These are phyloP conservation scores for Colletotrichum lindemuthianum DNA, from an alignment of 2,329 filamentous ascomycete genomes.

Conservation along the genomic window DNA sequence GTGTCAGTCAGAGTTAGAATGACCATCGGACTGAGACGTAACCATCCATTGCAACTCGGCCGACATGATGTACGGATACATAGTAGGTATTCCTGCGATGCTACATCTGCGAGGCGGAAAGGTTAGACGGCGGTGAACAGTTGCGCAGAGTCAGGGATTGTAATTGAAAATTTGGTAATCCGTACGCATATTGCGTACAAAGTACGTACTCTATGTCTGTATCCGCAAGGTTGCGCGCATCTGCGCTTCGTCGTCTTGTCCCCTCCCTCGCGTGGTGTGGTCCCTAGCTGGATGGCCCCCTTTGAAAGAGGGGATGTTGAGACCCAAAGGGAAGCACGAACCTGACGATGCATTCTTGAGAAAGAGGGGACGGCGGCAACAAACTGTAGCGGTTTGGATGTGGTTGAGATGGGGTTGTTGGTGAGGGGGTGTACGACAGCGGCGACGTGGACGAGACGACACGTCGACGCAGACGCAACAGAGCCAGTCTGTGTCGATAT, in stretches of 20 bases:
- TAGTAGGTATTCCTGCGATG: background rate
- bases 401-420: conserved; percentile 8
- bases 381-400: background rate
- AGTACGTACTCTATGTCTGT: background rate
- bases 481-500: too few relatives aligned
- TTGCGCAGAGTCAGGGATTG: background rate
- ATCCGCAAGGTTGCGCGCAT: background rate
- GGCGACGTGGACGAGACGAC: background rate
- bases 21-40: background rate
- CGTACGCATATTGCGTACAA: background rate
- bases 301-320: conserved; percentile 17
- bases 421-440: conserved; percentile 23
- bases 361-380: conserved; percentile 1
- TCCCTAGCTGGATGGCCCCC: background rate
- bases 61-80: background rate
- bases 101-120: too few relatives aligned
- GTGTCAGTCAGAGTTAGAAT: too few relatives aligned
- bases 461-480: background rate
- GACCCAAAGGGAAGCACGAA: conserved; percentile 13
- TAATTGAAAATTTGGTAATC: conserved; percentile 2
- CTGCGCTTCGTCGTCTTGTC: conserved; percentile 12
- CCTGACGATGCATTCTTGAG: conserved; percentile 14
- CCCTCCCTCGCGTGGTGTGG: conserved; percentile 4
- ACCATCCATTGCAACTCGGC: background rate
- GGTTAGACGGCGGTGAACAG: too few relatives aligned